These are phyloP conservation scores for Erythrobasidium hasegawianum DNA, from an alignment of 1,284 basidiomycete genomes.

Conservation along the genomic window DNA sequence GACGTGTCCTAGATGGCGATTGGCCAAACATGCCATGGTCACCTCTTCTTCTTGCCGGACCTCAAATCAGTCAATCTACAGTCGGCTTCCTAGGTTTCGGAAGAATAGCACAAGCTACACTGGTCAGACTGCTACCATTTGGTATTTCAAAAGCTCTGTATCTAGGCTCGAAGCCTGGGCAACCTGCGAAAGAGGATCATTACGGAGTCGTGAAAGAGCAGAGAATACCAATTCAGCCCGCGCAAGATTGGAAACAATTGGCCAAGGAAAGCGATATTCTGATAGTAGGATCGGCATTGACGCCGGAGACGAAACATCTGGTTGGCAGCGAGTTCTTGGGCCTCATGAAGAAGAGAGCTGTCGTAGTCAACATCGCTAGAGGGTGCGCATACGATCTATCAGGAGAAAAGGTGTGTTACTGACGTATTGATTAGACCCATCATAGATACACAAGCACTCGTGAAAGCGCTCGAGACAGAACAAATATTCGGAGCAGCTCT, in stretches of 20 bases:
- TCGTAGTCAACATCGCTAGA: slow-evolving; percentile 74
- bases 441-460: slow-evolving; percentile 77
- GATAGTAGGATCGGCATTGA: slow-evolving; percentile 78
- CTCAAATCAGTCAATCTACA: slow-evolving; percentile 58
- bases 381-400: slow-evolving; percentile 44
- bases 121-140: slow-evolving; percentile 72
- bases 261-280: slow-evolving; percentile 72
- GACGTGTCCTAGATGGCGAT: slow-evolving; percentile 44
- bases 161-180: slow-evolving; percentile 47
- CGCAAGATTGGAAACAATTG: slow-evolving; percentile 56
- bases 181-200: slow-evolving; percentile 36
- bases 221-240: slow-evolving; percentile 35
- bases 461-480: slow-evolving; percentile 66
- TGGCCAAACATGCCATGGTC: slow-evolving; percentile 70
- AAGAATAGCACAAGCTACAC: slow-evolving; percentile 76
- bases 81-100: slow-evolving; percentile 92
- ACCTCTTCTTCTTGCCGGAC: slow-evolving; percentile 74
- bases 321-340: slow-evolving; percentile 67
- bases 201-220: slow-evolving; percentile 15
- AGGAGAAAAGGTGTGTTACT: slow-evolving; percentile 48
- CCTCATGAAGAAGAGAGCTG: slow-evolving; percentile 76
- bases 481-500: slow-evolving; percentile 88
- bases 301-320: slow-evolving; percentile 65
- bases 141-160: slow-evolving; percentile 68
- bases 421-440: slow-evolving; percentile 55